These are phyloP conservation scores for Saccharomyces eubayanus DNA, from an alignment of 805 yeast species.

Conservation along the genomic window DNA sequence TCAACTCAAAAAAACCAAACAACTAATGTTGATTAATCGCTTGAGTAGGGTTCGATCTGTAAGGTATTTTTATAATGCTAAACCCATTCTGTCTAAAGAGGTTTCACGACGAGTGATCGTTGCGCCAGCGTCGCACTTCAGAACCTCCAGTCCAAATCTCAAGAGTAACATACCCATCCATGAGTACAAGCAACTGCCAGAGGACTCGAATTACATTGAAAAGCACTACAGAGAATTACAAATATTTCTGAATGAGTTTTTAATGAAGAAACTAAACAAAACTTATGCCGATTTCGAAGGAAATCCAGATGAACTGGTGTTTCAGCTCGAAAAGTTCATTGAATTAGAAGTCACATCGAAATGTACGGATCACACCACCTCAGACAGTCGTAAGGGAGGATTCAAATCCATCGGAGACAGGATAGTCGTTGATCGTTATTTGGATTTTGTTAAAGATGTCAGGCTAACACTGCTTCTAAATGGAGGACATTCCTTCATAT, in stretches of 20 bases:
- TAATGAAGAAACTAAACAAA: constrained; percentile 19
- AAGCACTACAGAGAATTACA: constrained; percentile 39
- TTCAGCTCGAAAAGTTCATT: constrained; percentile 34
- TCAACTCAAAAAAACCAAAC: background rate
- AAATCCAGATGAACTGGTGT: constrained; percentile 34
- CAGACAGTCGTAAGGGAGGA: background rate
- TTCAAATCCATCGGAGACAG: constrained; percentile 13
- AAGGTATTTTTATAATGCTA: background rate
- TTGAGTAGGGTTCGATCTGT: background rate
- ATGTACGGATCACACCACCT: constrained; percentile 5
- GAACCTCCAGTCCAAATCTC: background rate
- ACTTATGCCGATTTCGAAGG: constrained; percentile 34
- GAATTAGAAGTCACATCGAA: constrained; percentile 26
- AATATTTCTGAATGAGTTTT: constrained; percentile 12
- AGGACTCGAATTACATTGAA: constrained; percentile 44
- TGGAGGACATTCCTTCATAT: constrained; percentile 50
- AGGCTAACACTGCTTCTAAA: constrained; percentile 40
- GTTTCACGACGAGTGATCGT: constrained; percentile 17
- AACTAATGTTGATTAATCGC: background rate
- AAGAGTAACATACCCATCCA: constrained; percentile 10
- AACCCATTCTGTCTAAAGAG: constrained; percentile 4
- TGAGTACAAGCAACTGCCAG: constrained; percentile 42
- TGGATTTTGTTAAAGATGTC: constrained; percentile 36
- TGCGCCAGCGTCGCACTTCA: constrained; percentile 16
- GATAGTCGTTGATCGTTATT: constrained; percentile 23